A percentile compares a stretch with the other conserved stretches of the same genome.
Conservation (phyloP, 2,329 filamentous ascomycete genomes). For the Aspergillus amoenus region DNA sequence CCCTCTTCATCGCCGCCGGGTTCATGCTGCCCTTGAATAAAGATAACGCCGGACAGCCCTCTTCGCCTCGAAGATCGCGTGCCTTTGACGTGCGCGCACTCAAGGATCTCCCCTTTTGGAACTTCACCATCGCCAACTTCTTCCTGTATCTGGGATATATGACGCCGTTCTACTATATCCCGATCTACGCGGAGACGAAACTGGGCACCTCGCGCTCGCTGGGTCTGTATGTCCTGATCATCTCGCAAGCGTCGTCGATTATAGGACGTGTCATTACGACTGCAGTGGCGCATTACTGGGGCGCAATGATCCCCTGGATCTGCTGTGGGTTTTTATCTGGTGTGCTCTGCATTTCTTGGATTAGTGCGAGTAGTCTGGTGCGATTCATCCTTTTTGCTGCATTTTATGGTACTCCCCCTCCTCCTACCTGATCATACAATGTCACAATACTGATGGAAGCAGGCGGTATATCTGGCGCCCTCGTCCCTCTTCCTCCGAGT, state of each 20-base stretch:
- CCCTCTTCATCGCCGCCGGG: constrained; percentile 15
- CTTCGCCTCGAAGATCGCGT: constrained; percentile 15
- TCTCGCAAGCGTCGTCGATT: constrained; percentile 59
- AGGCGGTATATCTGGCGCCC: constrained; percentile 55
- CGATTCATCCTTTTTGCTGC: constrained; percentile 59
- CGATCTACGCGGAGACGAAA: constrained; percentile 32
- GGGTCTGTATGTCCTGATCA: constrained; percentile 59
- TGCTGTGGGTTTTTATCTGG: constrained; percentile 41
- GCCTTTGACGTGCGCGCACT: constrained; percentile 49
- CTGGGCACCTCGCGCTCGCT: constrained; percentile 34
- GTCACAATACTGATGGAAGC: background rate
- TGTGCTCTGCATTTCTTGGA: constrained; percentile 53
- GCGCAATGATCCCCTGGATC: constrained; percentile 58
- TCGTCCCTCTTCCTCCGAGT: constrained; percentile 64
- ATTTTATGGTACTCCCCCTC: constrained; percentile 52
- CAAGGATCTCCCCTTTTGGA: constrained; percentile 46
- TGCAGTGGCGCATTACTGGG: constrained; percentile 54
- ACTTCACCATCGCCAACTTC: constrained; percentile 34
- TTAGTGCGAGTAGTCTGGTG: constrained; percentile 47
- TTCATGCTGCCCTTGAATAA: background rate
- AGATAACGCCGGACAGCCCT: background rate
- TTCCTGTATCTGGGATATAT: constrained; percentile 47
- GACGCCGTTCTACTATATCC: constrained; percentile 47
- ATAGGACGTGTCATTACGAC: constrained; percentile 57
- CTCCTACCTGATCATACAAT: background rate